Evolutionary conservation across 2,329 filamentous ascomycete genomes (phyloP), one percentile per base, ranked within the genome.

Genomic region (Ceratocystis eucalypticola): DNA sequence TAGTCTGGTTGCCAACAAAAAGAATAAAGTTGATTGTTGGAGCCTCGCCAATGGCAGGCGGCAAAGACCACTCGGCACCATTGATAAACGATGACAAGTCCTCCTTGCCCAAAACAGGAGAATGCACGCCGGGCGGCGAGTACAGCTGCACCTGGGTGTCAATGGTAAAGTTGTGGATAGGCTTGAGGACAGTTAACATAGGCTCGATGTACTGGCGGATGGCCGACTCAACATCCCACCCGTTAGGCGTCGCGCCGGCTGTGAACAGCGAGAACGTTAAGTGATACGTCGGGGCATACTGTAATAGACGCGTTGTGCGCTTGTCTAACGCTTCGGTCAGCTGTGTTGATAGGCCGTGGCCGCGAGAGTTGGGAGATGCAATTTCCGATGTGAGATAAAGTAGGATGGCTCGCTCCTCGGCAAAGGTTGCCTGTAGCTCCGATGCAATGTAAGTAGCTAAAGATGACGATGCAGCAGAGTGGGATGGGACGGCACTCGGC

Each of bases 121-220:
- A 80, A 71, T 83, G 80, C 1, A 84, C 82, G n/a, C 85, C 82
- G 0, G 84, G 83, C 1, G 79, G 77, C n/a, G 94, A 93, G 73
- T 96, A 96, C 0, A 97, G 82, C 76, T 99, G 94, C 2, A 99
- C 89, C 76, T 99, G 94, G 0, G 91, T 96, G 73, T 97, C 92
- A 62, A 97, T 87, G 15, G 92, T 96, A 72, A 99, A 97, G 74
- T 95, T 93, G 78, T 92, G 94, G 70, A 96, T 95, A 0, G 87
- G 81, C 0, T 85, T 83, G 33, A 97, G 83, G 30, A 91, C 86
- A 55, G 89, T 81, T 0, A 99, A 80, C 61, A 97, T 81, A 0
- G 94, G 93, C 65, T 84, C 80, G 75, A 99, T 85, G 75, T 96
- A 93, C 70, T 89, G 82, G 28, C 87, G 81, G 8, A 97, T 81